Conservation (phyloP, 345 rosid species). For the Murraya koenigii region DNA sequence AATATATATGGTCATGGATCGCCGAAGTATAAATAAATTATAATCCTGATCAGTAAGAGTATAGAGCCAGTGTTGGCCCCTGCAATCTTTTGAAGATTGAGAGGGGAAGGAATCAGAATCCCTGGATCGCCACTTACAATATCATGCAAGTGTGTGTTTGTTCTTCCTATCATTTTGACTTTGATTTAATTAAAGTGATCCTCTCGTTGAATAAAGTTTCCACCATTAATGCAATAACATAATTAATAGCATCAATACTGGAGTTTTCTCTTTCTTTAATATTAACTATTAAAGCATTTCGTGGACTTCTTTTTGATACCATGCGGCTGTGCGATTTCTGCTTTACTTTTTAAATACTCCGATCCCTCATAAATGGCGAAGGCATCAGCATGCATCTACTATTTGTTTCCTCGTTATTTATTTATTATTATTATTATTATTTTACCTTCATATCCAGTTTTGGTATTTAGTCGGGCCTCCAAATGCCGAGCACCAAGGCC, state of each 20-base stretch:
- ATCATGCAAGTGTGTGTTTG: too few species aligned
- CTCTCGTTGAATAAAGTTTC: conserved; percentile 9
- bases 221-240: not conserved
- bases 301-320: not conserved
- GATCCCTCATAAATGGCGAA: not conserved
- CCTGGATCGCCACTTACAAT: too few species aligned
- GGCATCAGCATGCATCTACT: not conserved
- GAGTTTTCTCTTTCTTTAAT: not conserved
- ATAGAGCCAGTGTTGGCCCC: conserved; percentile 8
- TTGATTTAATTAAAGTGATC: conserved; percentile 23
- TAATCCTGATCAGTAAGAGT: conserved; percentile 12
- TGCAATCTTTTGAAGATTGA: conserved; percentile 17
- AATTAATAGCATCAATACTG: not conserved
- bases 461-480: not conserved
- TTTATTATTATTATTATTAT: too few species aligned
- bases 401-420: not conserved
- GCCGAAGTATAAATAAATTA: not conserved
- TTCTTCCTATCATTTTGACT: conserved; percentile 21
- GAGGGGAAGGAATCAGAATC: conserved; percentile 12
- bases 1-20: conserved; percentile 25
- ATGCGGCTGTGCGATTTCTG: conserved; percentile 1
- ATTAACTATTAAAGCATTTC: not conserved
- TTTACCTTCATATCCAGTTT: not conserved
- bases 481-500: not conserved
- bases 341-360: not conserved